Evolutionary conservation across 805 yeast genomes (phyloP).

Genomic region (Candida patagonica): DNA sequence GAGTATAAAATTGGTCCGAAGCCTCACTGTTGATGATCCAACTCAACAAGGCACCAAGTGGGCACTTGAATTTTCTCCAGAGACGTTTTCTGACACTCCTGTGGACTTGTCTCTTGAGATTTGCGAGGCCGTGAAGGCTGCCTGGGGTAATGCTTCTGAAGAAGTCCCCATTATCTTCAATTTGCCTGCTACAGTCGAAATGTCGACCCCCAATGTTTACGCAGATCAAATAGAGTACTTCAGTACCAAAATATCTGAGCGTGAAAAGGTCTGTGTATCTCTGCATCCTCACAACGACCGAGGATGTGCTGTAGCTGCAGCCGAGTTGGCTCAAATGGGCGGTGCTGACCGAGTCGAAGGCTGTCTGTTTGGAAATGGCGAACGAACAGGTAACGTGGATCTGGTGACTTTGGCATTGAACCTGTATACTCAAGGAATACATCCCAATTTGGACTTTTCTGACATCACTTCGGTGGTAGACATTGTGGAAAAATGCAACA

Average conservation of each 20-base stretch:
- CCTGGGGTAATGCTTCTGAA: constrained; percentile 55
- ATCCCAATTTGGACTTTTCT: constrained; percentile 63
- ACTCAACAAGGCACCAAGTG: constrained; percentile 45
- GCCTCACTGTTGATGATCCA: constrained; percentile 63
- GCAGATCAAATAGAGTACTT: constrained; percentile 82
- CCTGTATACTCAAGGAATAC: constrained; percentile 68
- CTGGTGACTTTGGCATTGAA: constrained; percentile 69
- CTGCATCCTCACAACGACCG: constrained; percentile 80
- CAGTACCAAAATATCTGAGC: constrained; percentile 46
- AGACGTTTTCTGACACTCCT: constrained; percentile 64
- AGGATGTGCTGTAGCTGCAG: constrained; percentile 80
- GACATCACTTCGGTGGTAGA: constrained; percentile 59
- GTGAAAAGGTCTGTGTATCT: constrained; percentile 65
- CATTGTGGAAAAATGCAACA: constrained; percentile 69
- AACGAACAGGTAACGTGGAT: constrained; percentile 82
- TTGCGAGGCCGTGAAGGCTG: constrained; percentile 66
- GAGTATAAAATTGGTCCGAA: constrained; percentile 52
- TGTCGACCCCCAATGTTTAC: constrained; percentile 70
- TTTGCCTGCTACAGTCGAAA: constrained; percentile 78
- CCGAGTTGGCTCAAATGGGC: constrained; percentile 71
- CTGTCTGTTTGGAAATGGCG: constrained; percentile 78
- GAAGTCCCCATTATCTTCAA: constrained; percentile 68
- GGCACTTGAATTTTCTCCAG: constrained; percentile 76
- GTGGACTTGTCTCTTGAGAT: constrained; percentile 53
- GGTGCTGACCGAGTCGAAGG: constrained; percentile 90